Base-by-base conservation (phyloP, 495 filamentous ascomycete species). In the Chaetomidium leptoderma region DNA sequence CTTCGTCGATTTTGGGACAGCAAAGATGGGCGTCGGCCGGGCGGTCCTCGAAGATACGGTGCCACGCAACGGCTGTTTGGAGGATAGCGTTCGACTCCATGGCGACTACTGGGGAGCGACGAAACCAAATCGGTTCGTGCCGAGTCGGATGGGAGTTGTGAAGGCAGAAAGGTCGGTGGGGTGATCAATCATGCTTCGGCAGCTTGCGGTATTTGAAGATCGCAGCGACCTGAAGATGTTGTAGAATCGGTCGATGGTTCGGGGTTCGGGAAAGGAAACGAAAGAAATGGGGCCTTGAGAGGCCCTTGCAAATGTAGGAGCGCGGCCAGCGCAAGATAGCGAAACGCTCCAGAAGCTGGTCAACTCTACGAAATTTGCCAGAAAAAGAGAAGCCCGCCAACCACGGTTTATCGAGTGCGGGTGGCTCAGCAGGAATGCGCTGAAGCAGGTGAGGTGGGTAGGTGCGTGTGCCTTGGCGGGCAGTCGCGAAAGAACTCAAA, bases 1-100 rank as follows among this genome's bases (percentile, higher is more conserved):
- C 70, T 36, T 73, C 70, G 55, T 67, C 60, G 26, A 74, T 23
- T 30, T 68, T 75, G 10, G 77, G 76, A 55, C 77, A 80, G 56
- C 76, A 74, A 9, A 74, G 61, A 55, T 80, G 77, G n/a, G 61
- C 61, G 6, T 64, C 57, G 6, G 63, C 56, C 2, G 68, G 67
- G 19, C 62, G 64, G 11, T 63, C 57, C 29, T 65, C 58, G 16
- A 74, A 67, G 16, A 61, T 57, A 6, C 69, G 62, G 35, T 70
- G 65, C 63, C 66, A 67, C 13, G 58, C 55, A 23, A 65, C 55
- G 23, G 70, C 57, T 2, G 57, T 43, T 29, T 63, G 45, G 35
- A 63, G 46, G 26, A 73, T 17, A 27, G 14, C 32, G 33, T 64
- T 60, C 17, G 47, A 26, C 23, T 66, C 56, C 49, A 60, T 60